Evolutionary conservation across 1,284 basidiomycete genomes (phyloP).

Genomic region (Pterulicium gracile): DNA sequence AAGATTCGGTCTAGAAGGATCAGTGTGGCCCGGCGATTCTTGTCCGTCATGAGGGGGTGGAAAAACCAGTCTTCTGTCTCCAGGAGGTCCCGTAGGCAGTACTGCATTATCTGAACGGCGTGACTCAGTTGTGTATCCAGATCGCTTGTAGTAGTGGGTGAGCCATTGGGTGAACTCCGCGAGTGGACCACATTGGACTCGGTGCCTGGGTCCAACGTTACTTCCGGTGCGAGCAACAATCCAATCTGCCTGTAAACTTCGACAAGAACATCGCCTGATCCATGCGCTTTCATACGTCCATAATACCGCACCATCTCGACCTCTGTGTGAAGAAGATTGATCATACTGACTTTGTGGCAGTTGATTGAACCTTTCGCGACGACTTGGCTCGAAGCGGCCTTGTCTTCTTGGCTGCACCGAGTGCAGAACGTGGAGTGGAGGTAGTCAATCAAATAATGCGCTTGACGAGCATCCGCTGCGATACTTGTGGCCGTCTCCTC

Average conservation of each 20-base stretch:
- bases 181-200: neutral
- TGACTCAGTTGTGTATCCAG: neutral
- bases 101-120: neutral
- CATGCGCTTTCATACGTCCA: neutral
- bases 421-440: neutral
- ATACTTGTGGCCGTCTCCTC: neutral
- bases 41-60: neutral
- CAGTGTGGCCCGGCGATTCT: neutral
- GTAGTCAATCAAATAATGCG: neutral
- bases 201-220: neutral
- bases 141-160: no score
- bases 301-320: neutral
- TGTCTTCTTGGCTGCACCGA: neutral
- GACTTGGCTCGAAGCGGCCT: neutral
- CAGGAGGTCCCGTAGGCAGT: neutral
- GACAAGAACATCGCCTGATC: neutral
- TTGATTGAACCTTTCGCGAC: neutral
- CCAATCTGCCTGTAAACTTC: neutral
- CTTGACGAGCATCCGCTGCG: neutral
- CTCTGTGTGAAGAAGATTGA: neutral
- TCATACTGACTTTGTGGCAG: neutral
- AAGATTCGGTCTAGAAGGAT: neutral
- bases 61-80: neutral
- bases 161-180: neutral
- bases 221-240: neutral